Evolutionary conservation across 2,329 filamentous ascomycete species (phyloP), one percentile per base, ranked within the genome.

Genomic region (Aspergillus eucalypticola): DNA sequence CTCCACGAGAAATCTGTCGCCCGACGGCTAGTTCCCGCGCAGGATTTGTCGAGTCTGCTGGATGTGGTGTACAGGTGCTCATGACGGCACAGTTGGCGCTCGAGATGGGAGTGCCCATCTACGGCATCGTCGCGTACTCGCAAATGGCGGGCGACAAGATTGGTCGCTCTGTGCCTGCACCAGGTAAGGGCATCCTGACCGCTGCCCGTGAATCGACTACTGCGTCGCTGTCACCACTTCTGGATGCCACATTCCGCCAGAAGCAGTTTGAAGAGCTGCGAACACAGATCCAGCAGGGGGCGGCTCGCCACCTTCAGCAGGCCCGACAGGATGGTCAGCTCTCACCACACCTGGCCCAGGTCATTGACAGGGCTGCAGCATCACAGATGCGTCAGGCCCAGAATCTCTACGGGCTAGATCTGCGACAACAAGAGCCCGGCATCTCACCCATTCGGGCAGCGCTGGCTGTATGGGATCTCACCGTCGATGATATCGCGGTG

Each of bases 21-120:
- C 94, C 94, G 3, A 94, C 92, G 5, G 96, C 94, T 32, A 97
- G 93, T 1, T 97, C 93, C 64, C 86, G 94, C 77, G 94, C 92
- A 70, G 94, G 94, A 54, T 98, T 98, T 83, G 96, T 97, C 92
- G 94, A 98, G 79, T 96, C 94, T 3, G 93, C 97, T 79, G 94
- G 94, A 72, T 95, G 91, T 70, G 94, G 94, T 88, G 55, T 63
- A 19, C 61, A 61, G 29, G 42, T 63, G 8, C 44, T 61, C 32
- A 59, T 55, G 51, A 63, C 55, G 8, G 59, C 61, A 3, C 53
- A 60, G 15, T 53, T 63, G 29, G 61, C 61, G 2, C 25, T 63
- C 27, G 49, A 63, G 29, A 63, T 63, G 53, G 61, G 61, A 3
- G n/a, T 61, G 21, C 61, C 61, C 5, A 52, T 63, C 35, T 55